Evolutionary conservation across 2,329 filamentous ascomycete genomes (phyloP).

Genomic region (Annulohypoxylon truncatum): DNA sequence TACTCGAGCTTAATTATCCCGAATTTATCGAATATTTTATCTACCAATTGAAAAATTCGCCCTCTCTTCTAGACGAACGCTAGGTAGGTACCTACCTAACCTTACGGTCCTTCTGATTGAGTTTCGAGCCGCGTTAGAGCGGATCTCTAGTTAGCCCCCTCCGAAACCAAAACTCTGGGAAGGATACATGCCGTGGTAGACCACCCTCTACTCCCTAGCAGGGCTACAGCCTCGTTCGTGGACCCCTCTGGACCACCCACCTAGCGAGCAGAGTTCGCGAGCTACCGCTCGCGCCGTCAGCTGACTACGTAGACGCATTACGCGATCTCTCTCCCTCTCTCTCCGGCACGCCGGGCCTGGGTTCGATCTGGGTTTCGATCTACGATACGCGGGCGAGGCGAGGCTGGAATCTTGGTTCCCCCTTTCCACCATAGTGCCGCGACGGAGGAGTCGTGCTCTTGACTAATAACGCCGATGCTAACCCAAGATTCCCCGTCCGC

Average conservation of each 20-base stretch:
- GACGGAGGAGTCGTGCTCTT: conserved; percentile 6
- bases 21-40: conserved; percentile 31
- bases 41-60: too few species aligned
- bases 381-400: conserved; percentile 5
- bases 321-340: conserved; percentile 16
- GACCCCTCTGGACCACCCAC: conserved; percentile 16
- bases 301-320: conserved; percentile 38
- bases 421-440: neutral
- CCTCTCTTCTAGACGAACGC: neutral
- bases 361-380: conserved; percentile 5
- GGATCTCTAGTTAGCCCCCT: conserved; percentile 6
- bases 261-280: conserved; percentile 10
- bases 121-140: conserved; percentile 27
- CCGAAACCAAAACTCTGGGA: conserved; percentile 33
- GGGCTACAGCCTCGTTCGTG: conserved; percentile 9
- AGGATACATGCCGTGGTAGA: neutral
- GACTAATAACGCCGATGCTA: conserved; percentile 4
- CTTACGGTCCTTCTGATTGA: conserved; percentile 15
- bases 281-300: conserved; percentile 25
- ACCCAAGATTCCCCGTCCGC: neutral
- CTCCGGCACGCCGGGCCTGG: conserved; percentile 13
- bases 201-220: neutral
- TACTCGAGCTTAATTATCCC: conserved; percentile 1
- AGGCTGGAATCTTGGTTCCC: neutral
- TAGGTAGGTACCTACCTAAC: too few species aligned